phyloP scores from a whole-genome alignment of 2,329 filamentous ascomycete species.

The Beauveria sp. region DNA sequence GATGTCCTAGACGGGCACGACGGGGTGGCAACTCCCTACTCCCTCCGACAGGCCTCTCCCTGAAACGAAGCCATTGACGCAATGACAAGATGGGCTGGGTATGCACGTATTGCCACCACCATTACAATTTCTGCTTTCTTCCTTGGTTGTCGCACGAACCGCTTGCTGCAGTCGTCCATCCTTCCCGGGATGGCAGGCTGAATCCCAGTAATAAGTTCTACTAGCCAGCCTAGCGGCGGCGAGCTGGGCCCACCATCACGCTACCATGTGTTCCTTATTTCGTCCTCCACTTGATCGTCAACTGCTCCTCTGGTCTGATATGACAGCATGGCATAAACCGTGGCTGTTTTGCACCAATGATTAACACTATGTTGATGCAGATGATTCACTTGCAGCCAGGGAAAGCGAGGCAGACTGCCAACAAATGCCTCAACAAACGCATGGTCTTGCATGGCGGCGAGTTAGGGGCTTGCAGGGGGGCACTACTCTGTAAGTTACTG shows the following conservation, averaged over 20 bases:
- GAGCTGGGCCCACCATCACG: background rate
- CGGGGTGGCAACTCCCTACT: background rate
- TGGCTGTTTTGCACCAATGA: background rate
- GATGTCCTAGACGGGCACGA: too few species aligned
- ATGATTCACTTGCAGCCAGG: background rate
- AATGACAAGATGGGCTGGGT: background rate
- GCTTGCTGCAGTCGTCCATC: background rate
- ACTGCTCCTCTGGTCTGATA: background rate
- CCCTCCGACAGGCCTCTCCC: background rate
- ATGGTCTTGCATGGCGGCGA: background rate
- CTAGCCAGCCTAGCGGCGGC: background rate
- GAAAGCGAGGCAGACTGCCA: background rate
- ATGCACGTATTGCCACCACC: conserved; percentile 1
- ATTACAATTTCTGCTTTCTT: background rate
- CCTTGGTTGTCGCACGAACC: background rate
- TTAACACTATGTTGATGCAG: background rate
- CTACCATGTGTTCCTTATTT: background rate
- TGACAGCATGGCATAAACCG: background rate
- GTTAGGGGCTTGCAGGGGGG: background rate
- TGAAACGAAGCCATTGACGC: conserved; percentile 1
- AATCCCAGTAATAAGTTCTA: too few species aligned
- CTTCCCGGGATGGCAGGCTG: background rate
- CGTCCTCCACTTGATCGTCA: background rate
- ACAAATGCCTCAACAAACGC: conserved; percentile 5
- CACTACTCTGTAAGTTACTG: background rate